Conservation (phyloP, 192 early-diverging fungal species). For the Linnemannia zychae region DNA sequence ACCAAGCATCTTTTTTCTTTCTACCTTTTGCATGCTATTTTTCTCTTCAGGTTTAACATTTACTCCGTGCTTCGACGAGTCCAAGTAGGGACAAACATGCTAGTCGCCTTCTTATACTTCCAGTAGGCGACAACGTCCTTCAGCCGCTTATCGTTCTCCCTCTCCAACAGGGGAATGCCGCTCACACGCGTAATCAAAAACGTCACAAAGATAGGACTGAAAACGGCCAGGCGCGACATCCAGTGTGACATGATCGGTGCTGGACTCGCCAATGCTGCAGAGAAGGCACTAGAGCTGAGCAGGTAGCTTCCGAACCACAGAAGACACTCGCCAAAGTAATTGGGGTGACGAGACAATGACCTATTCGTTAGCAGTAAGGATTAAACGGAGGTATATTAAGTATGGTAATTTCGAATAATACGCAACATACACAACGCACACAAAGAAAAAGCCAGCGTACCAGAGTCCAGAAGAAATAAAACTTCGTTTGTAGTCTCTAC, state of each 20-base stretch:
- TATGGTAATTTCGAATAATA: too few species aligned
- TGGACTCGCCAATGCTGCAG: background rate
- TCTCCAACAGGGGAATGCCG: conserved; percentile 53
- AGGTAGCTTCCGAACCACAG: conserved; percentile 51
- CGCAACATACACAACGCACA: background rate
- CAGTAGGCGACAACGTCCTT: conserved; percentile 56
- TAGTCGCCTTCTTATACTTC: conserved; percentile 53
- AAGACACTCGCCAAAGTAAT: conserved; percentile 57
- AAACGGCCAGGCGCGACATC: conserved; percentile 34
- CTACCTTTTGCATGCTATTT: background rate
- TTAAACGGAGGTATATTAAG: too few species aligned
- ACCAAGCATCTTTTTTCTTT: background rate
- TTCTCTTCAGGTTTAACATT: background rate
- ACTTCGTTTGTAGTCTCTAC: conserved; percentile 51
- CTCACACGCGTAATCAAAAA: conserved; percentile 54
- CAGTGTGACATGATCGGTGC: conserved; percentile 23
- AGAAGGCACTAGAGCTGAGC: conserved; percentile 25
- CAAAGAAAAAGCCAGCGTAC: conserved; percentile 1
- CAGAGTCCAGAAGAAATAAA: conserved; percentile 51
- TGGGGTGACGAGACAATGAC: conserved; percentile 57
- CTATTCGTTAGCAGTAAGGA: conserved; percentile 1
- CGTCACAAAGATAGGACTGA: conserved; percentile 54
- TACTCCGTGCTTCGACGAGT: conserved; percentile 1
- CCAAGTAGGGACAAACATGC: conserved; percentile 55
- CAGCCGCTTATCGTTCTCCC: conserved; percentile 44